Evolutionary conservation across 257 asterid genomes (phyloP).

Genomic region (Parsonsia alboflavescens): DNA sequence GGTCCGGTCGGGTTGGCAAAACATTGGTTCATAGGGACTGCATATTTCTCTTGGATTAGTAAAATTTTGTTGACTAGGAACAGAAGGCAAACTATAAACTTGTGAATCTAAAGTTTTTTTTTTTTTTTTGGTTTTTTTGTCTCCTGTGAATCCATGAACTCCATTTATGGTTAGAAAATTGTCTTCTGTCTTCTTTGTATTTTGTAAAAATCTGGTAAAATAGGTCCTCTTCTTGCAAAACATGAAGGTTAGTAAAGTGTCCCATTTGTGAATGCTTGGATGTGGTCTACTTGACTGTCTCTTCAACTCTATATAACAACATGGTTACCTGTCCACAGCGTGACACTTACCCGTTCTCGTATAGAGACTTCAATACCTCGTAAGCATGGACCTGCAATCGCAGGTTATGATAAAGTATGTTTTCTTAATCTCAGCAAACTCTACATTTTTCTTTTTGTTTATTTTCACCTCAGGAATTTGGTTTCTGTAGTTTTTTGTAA

Average conservation of each 20-base stretch:
- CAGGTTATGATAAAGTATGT: slow-evolving; percentile 90
- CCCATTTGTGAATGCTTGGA: not conserved
- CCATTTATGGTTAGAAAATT: not conserved
- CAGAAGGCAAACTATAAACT: not conserved
- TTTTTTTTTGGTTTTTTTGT: not conserved
- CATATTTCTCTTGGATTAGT: not conserved
- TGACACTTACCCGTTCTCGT: slow-evolving; percentile 76
- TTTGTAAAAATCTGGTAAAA: not conserved
- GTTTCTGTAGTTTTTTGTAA: slow-evolving; percentile 8
- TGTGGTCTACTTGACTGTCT: not conserved
- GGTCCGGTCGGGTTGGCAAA: too few relatives aligned
- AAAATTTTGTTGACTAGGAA: not conserved
- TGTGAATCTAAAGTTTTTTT: not conserved
- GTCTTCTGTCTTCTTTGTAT: not conserved
- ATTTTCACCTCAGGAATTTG: not conserved
- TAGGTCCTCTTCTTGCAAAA: not conserved
- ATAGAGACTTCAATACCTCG: slow-evolving; percentile 95
- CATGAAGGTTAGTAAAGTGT: not conserved
- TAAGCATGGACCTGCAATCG: slow-evolving; percentile 92
- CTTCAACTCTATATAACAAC: not conserved
- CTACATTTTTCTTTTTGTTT: not conserved
- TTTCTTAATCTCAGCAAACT: slow-evolving; percentile 4
- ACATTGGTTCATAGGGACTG: too few relatives aligned
- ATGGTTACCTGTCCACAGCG: slow-evolving; percentile 43
- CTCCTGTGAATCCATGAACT: not conserved